Evolutionary conservation across 495 filamentous ascomycete species (phyloP), one percentile per base, ranked within the genome.

Genomic region (Jackrogersella minutella): DNA sequence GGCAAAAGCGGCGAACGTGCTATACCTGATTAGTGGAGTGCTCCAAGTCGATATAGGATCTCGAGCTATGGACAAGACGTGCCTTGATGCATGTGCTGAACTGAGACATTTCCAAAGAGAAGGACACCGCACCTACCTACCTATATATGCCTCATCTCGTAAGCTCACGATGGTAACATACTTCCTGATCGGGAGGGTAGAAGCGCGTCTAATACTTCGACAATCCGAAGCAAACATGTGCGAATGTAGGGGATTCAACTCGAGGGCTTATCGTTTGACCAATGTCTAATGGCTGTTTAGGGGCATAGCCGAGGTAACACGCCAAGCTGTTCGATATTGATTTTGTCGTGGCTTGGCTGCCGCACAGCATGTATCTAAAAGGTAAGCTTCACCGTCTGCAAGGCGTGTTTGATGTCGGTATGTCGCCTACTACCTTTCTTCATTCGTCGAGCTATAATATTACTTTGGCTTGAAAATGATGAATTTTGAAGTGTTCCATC

Each of bases 101-200:
- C 64, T 66, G 64, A 66, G 64, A 50, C 41, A 66, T 66, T 66
- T 60, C 26, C 24, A 24, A 24, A 26, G 2, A 46, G 41, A 46
- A 46, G 1, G 19, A 26, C 7, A 24, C 26, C 17, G 33, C 63
- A 39, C 44, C 43, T 59, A 46, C 54, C 36, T 65, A 21, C 55
- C 39, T 39, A 33, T 52, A 19, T 17, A 34, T 52, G 24, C 49
- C 16, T 51, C 17, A 33, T 26, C 28, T 44, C 53, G 54, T 58
- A 58, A 58, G 62, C 22, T 44, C 50, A 46, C 64, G 51, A 66
- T 66, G 17, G 43, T 44, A 26, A 30, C 57, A 46, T 44, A 21
- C 44, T 57, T 49, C 64, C 50, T 10, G 21, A 61, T 61, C 11
- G 13, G 43, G 64, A 52, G 9, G 31, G 57, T 24, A 36, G 57